Evolutionary conservation across 805 yeast species (phyloP).

Genomic region (Metschnikowia matae): DNA sequence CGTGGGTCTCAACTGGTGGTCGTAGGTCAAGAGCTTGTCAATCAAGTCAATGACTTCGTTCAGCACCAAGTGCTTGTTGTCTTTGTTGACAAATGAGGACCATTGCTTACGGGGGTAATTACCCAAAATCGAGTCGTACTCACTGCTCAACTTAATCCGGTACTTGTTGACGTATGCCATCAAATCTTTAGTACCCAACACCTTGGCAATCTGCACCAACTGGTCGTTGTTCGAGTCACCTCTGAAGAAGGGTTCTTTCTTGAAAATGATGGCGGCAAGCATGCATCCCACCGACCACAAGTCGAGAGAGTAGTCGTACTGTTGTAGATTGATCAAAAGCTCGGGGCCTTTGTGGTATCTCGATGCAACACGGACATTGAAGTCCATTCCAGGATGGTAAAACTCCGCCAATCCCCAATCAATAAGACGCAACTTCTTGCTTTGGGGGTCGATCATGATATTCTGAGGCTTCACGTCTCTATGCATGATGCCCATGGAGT

Average conservation of each 20-base stretch:
- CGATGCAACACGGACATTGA: conserved; percentile 91
- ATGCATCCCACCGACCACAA: conserved; percentile 94
- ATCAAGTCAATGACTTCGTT: conserved; percentile 74
- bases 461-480: conserved; percentile 95
- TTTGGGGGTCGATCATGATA: conserved; percentile 86
- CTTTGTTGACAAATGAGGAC: conserved; percentile 67
- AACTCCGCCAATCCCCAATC: conserved; percentile 98
- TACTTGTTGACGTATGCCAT: conserved; percentile 67
- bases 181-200: conserved; percentile 80
- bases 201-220: conserved; percentile 81
- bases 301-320: conserved; percentile 88
- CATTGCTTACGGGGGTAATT: conserved; percentile 82
- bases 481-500: conserved; percentile 94
- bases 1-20: conserved; percentile 83
- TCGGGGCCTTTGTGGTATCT: conserved; percentile 94
- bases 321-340: conserved; percentile 75
- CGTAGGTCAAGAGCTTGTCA: conserved; percentile 75
- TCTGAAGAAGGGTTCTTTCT: conserved; percentile 88
- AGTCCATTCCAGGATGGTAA: conserved; percentile 84
- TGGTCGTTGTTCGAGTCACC: conserved; percentile 91
- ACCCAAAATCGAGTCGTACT: conserved; percentile 68
- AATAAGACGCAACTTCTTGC: conserved; percentile 67
- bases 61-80: conserved; percentile 63
- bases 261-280: conserved; percentile 85
- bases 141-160: conserved; percentile 63